Evolutionary conservation across 306 rosid genomes (phyloP), one percentile per base, ranked within the genome.

Genomic region (Dicorynia guianensis): DNA sequence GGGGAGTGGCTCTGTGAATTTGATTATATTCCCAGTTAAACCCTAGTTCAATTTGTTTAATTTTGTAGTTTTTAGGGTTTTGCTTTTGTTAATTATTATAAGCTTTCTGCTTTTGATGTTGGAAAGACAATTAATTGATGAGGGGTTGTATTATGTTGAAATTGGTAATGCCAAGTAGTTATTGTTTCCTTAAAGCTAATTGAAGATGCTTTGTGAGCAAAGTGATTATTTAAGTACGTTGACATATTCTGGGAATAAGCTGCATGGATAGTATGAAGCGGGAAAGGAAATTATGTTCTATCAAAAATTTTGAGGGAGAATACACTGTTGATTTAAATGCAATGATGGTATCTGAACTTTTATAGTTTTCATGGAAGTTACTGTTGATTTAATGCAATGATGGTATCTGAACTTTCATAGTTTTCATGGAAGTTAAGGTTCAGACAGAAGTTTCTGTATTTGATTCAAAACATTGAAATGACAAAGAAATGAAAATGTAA

Each of bases 341-440:
- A 67, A 25, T 63, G 53, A 48, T 4, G 73, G 79, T 71, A 33
- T 5, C 20, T 55, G 11, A 7, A 40, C 12, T 67, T 9, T 63
- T 52, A 18, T 78, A 62, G 19, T 59, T 6, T 64, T 76, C 66
- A 34, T 72, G 53, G 13, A 20, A 65, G 63, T 50, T 53, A 40
- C n/a, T n/a, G n/a, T n/a, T n/a, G 40, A 64, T 63, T 44, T 62
- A 18, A 49, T 57, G 60, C 18, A 67, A 25, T 63, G 53, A 48
- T 4, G 73, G 79, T 71, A 33, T 5, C 20, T 55, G 11, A 7
- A 40, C 12, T 67, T 9, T 63, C 42, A 18, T 78, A 62, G 19
- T 59, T 6, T 64, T 76, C 66, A 34, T 72, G 53, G 13, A 20
- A 65, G 63, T 50, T 53, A 40, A 71, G 67, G 76, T 50, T 77